These are phyloP conservation scores for Pleoardoris graminearum DNA, from an alignment of 2,329 filamentous ascomycete species.

Conservation along the genomic window DNA sequence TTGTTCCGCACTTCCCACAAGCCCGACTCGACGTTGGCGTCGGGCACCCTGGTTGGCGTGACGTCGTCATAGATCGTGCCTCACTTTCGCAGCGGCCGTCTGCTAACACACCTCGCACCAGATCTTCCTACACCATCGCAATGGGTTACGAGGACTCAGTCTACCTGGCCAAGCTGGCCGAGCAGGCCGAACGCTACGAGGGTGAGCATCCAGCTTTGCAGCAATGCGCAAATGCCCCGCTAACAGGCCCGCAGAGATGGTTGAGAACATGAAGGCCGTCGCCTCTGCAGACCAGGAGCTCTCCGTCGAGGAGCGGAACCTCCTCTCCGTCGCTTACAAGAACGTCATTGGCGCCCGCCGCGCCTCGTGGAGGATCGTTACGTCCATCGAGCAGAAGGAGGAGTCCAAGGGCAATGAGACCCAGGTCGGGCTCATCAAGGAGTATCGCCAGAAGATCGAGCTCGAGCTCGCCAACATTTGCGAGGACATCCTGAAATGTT, in stretches of 20 bases:
- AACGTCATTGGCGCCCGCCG: constrained; percentile 96
- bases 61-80: constrained; percentile 17
- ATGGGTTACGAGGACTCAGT: constrained; percentile 99
- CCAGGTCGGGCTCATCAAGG: constrained; percentile 90
- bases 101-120: constrained; percentile 30
- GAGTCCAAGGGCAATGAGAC: constrained; percentile 96
- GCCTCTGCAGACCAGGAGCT: constrained; percentile 73
- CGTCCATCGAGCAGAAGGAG: constrained; percentile 99
- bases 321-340: constrained; percentile 97
- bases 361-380: constrained; percentile 97
- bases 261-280: constrained; percentile 99
- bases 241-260: constrained; percentile 74
- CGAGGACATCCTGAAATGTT: constrained; percentile 92
- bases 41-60: constrained; percentile 3
- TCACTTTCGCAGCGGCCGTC: constrained; percentile 12
- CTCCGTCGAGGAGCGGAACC: constrained; percentile 91
- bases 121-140: constrained; percentile 54
- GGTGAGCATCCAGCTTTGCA: constrained; percentile 59
- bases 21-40: not conserved
- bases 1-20: constrained; percentile 8
- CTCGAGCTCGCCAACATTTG: constrained; percentile 95
- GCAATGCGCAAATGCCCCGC: constrained; percentile 11
- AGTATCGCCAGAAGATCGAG: constrained; percentile 99
- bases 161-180: constrained; percentile 99
- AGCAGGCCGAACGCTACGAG: constrained; percentile 99